Conservation (phyloP, 805 yeast species). For the Candida vaughaniae region DNA sequence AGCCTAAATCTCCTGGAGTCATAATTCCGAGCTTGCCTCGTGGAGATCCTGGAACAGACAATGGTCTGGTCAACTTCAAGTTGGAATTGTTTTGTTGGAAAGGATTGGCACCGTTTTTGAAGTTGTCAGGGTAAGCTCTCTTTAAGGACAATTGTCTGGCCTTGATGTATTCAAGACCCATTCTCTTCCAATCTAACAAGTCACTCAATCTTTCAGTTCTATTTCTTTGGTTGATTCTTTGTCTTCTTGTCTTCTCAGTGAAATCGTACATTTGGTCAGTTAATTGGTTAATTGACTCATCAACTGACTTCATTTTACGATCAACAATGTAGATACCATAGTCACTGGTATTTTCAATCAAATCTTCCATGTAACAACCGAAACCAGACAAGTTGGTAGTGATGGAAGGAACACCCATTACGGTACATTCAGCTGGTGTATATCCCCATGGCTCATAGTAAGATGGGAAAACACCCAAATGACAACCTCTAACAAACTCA, state of each 20-base stretch:
- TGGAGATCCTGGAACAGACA: slow-evolving; percentile 98
- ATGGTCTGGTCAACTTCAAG: slow-evolving; percentile 81
- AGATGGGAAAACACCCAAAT: slow-evolving; percentile 96
- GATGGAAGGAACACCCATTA: slow-evolving; percentile 98
- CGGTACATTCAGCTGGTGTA: slow-evolving; percentile 99
- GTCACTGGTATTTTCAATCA: slow-evolving; percentile 90
- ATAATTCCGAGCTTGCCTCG: slow-evolving; percentile 68
- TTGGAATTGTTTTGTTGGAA: slow-evolving; percentile 42
- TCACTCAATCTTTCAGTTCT: slow-evolving; percentile 94
- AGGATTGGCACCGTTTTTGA: slow-evolving; percentile 51
- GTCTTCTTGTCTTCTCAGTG: slow-evolving; percentile 86
- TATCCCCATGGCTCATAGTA: slow-evolving; percentile 99
- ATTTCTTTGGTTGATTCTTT: slow-evolving; percentile 95
- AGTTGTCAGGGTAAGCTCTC: slow-evolving; percentile 90
- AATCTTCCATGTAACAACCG: slow-evolving; percentile 98
- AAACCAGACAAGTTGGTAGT: slow-evolving; percentile 95
- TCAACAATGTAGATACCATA: slow-evolving; percentile 97
- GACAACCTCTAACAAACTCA: slow-evolving; percentile 97
- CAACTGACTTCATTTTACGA: slow-evolving; percentile 87
- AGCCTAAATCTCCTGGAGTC: slow-evolving; percentile 99
- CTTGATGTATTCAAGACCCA: slow-evolving; percentile 95
- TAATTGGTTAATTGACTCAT: slow-evolving; percentile 89
- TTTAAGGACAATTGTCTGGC: slow-evolving; percentile 90
- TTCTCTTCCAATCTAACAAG: slow-evolving; percentile 93
- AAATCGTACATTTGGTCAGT: slow-evolving; percentile 88